Base-by-base conservation (phyloP, 805 yeast genomes). In the Yamadazyma kitorensis region DNA sequence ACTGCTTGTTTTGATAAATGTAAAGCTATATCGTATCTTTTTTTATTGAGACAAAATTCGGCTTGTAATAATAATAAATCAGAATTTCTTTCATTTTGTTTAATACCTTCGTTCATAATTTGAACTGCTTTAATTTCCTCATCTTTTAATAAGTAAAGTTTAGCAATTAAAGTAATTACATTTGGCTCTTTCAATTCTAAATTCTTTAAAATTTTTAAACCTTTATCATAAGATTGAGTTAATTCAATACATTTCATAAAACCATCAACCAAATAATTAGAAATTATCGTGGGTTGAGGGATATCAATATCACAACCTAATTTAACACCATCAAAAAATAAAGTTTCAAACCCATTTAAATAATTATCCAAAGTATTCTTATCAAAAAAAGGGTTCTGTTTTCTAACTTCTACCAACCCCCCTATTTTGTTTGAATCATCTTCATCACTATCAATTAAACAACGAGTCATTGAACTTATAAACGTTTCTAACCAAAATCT, bases 401-500 rank as follows among this genome's bases (percentile, higher is more conserved):
- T 78, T 45, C 96, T 75, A 24, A 93, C 82, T 53, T 89, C 95
- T 7, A 88, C 95, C 36, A 93, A 50, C 64, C 83, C 62, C 60
- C 81, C 57, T 10, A 55, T 57, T 34, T 63, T 63, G 40, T 65
- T 64, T 27, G 54, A 55, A 36, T 84, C 91, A 28, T 81, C 87
- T 33, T 87, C 95, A 33, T 85, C 87, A 5, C 62, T 56, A 17
- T 77, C 77, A 36, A 87, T 61, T 27, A 93, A 57, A 6, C 89
- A 65, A 49, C 98, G 74, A 16, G 87, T 78, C 43, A 88, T 72
- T 2, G 88, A 81, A 51, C 87, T 70, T 44, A 80, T 68, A 51
- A 70, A 80, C 1, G 86, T 75, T 45, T 64, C 76, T 46, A 47
- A 60, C 73, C 73, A 68, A 27, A 63, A 55, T 16, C 39, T 63